Percentiles rank a stretch among this genome's conserved stretches.
Conservation (phyloP, 2,329 filamentous ascomycete genomes). For the Colletotrichum sp. region DNA sequence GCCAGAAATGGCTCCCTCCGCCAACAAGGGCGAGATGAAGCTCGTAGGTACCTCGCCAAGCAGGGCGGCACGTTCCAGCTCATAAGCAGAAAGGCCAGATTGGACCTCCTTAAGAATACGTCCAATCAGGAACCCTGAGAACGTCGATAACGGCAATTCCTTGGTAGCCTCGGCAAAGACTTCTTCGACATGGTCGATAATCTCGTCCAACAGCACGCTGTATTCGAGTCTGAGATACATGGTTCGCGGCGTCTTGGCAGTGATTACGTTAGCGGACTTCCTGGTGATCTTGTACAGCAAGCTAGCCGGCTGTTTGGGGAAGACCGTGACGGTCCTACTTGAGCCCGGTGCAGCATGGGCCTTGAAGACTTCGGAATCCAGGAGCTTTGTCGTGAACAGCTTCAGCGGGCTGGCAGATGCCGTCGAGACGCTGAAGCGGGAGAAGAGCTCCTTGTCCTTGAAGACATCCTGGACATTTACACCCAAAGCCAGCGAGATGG, state of each 20-base stretch:
- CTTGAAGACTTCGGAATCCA: conserved; percentile 72
- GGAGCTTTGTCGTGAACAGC: conserved; percentile 73
- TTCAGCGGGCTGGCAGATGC: conserved; percentile 77
- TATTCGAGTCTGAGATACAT: conserved; percentile 78
- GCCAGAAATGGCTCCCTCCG: conserved; percentile 55
- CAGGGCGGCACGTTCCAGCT: conserved; percentile 63
- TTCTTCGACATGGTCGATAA: conserved; percentile 55
- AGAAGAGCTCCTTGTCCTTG: conserved; percentile 82
- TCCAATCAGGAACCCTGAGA: conserved; percentile 51
- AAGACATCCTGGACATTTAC: conserved; percentile 98
- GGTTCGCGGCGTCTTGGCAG: conserved; percentile 43
- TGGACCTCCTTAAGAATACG: conserved; percentile 50
- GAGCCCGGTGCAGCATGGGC: conserved; percentile 64
- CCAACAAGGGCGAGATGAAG: conserved; percentile 50
- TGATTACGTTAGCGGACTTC: conserved; percentile 41
- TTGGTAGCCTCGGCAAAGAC: conserved; percentile 47
- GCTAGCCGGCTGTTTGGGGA: conserved; percentile 81
- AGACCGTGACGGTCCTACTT: conserved; percentile 66
- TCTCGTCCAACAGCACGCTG: conserved; percentile 77
- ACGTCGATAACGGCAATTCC: conserved; percentile 47
- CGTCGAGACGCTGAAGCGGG: conserved; percentile 88
- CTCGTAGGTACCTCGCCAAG: conserved; percentile 56
- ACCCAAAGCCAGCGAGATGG: conserved; percentile 81
- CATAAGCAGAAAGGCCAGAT: conserved; percentile 48
- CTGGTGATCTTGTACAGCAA: conserved; percentile 79